These are phyloP conservation scores for Waltiozyma sp. DNA, from an alignment of 1,139 yeast genomes.

Conservation along the genomic window DNA sequence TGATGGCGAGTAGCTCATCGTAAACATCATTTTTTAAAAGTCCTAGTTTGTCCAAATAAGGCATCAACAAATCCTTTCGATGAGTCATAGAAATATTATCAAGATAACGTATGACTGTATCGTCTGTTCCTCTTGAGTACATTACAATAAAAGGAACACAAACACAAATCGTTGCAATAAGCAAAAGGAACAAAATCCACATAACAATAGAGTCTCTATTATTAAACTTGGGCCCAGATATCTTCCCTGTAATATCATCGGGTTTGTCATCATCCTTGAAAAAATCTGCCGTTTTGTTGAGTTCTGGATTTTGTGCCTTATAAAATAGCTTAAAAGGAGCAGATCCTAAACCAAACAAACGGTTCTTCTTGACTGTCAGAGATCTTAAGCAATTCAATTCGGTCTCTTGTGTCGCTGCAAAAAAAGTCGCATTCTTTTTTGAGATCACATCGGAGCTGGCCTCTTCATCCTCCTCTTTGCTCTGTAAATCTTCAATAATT, in stretches of 20 bases:
- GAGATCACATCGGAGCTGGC: neutral
- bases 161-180: slow-evolving; percentile 13
- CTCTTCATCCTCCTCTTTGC: neutral
- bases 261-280: slow-evolving; percentile 1
- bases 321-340: neutral
- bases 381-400: slow-evolving; percentile 10
- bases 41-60: neutral
- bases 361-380: neutral
- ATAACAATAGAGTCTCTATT: slow-evolving; percentile 8
- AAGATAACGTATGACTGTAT: slow-evolving; percentile 11
- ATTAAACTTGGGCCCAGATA: slow-evolving; percentile 1
- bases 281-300: slow-evolving; percentile 1
- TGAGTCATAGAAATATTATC: slow-evolving; percentile 11
- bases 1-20: neutral
- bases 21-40: slow-evolving; percentile 2
- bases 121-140: slow-evolving; percentile 16
- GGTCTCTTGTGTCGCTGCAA: slow-evolving; percentile 9
- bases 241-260: slow-evolving; percentile 2
- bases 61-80: slow-evolving; percentile 7
- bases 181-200: slow-evolving; percentile 13
- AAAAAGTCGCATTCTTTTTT: neutral
- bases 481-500: neutral
- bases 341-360: neutral
- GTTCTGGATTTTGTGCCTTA: neutral
- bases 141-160: slow-evolving; percentile 15